A percentile compares a stretch with the other conserved stretches of the same genome.
Evolutionary conservation across 768 basidiomycete genomes (phyloP).

Genomic region (Favolaschia claudopus): DNA sequence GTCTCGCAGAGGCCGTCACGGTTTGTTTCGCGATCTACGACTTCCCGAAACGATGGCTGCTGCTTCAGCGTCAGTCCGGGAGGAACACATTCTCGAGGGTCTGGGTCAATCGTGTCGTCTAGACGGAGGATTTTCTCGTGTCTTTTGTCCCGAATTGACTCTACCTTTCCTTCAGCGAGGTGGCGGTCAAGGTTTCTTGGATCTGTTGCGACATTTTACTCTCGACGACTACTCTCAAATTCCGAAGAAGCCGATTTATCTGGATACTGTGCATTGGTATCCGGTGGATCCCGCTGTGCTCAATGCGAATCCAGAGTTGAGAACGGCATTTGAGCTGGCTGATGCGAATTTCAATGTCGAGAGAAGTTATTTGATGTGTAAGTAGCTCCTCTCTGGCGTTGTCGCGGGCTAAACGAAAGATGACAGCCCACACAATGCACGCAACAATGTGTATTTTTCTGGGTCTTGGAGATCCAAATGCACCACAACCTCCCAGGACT

Average conservation of each 20-base stretch:
- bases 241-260: background rate
- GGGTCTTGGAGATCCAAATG: background rate
- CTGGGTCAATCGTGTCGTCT: background rate
- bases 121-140: background rate
- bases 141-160: background rate
- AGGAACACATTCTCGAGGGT: constrained; percentile 1
- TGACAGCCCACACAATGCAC: background rate
- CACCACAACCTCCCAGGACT: too few relatives aligned
- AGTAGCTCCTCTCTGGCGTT: background rate
- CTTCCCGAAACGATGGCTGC: background rate
- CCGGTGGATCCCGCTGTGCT: background rate
- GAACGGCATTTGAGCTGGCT: background rate
- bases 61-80: background rate
- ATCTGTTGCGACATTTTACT: constrained; percentile 2
- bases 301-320: too few relatives aligned
- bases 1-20: background rate
- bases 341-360: background rate
- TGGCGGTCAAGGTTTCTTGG: background rate
- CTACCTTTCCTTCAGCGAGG: background rate
- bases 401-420: background rate
- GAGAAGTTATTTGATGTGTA: background rate
- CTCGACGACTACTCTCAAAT: background rate
- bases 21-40: background rate
- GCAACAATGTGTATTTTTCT: background rate
- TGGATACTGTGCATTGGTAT: background rate